These are phyloP conservation scores for Aspergillus affinis DNA, from an alignment of 495 filamentous ascomycete genomes.

Conservation along the genomic window DNA sequence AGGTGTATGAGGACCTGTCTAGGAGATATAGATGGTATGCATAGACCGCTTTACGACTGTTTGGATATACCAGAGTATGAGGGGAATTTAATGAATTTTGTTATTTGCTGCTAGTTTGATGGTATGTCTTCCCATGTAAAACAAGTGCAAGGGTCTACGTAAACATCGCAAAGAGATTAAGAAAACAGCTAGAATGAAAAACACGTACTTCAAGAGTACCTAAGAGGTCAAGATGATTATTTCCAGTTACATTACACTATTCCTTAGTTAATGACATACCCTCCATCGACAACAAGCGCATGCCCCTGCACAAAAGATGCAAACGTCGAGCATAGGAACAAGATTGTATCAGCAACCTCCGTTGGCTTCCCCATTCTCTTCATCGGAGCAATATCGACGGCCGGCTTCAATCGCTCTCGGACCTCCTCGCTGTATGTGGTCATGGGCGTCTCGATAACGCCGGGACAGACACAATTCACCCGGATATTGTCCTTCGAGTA, in stretches of 20 bases:
- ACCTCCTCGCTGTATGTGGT: constrained; percentile 38
- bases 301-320: constrained; percentile 53
- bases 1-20: constrained; percentile 10
- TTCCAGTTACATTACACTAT: not conserved
- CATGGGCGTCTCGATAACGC: constrained; percentile 52
- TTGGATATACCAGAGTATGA: not conserved
- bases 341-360: constrained; percentile 51
- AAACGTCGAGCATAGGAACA: constrained; percentile 48
- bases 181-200: not conserved
- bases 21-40: not conserved
- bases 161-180: not conserved
- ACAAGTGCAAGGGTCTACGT: too few species aligned
- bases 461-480: constrained; percentile 56
- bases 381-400: constrained; percentile 51
- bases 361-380: constrained; percentile 47
- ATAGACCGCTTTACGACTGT: not conserved
- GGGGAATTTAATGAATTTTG: too few species aligned
- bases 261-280: constrained; percentile 43
- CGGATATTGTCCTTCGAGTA: constrained; percentile 48
- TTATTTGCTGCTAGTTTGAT: too few species aligned
- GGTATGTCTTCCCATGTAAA: too few species aligned
- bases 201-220: too few species aligned
- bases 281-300: constrained; percentile 54
- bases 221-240: too few species aligned
- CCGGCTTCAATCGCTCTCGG: constrained; percentile 30